Conservation (phyloP, 2,329 filamentous ascomycete species). For the Fusarium albidum region DNA sequence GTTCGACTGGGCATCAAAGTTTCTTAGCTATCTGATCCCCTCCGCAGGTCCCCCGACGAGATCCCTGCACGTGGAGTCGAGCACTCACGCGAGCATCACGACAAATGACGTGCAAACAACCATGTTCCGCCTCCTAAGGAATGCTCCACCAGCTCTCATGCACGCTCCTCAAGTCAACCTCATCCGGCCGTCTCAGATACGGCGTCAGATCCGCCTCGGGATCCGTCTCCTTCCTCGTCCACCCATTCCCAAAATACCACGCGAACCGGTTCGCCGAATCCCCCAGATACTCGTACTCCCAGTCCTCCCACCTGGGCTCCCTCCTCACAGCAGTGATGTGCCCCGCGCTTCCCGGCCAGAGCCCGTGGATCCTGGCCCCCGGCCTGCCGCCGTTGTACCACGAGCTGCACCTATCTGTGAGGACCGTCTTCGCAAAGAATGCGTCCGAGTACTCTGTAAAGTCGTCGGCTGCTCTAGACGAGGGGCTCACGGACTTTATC, state of each 20-base stretch:
- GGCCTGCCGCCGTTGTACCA: conserved; percentile 76
- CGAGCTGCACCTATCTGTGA: conserved; percentile 70
- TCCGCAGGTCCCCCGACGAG: no score
- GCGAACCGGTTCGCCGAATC: conserved; percentile 60
- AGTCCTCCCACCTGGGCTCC: conserved; percentile 66
- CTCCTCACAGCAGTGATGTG: conserved; percentile 66
- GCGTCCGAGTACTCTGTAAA: conserved; percentile 67
- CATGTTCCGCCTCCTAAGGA: conserved; percentile 44
- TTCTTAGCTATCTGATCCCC: neutral
- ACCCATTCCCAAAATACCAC: conserved; percentile 74
- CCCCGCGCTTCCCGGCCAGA: conserved; percentile 74
- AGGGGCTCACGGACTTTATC: conserved; percentile 68
- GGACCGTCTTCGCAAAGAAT: conserved; percentile 62
- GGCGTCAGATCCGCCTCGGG: conserved; percentile 66
- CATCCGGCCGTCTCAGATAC: conserved; percentile 65
- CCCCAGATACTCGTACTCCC: conserved; percentile 56
- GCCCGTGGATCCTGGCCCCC: conserved; percentile 69
- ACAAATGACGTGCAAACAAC: conserved; percentile 32
- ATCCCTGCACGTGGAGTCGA: conserved; percentile 22
- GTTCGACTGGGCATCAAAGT: no score
- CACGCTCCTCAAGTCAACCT: conserved; percentile 67
- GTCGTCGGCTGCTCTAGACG: conserved; percentile 67
- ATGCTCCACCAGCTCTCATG: conserved; percentile 74
- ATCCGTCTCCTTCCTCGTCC: conserved; percentile 66
- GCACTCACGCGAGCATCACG: conserved; percentile 17